Base-by-base conservation (phyloP, 495 filamentous ascomycete genomes). In the Aspergillus wentii region DNA sequence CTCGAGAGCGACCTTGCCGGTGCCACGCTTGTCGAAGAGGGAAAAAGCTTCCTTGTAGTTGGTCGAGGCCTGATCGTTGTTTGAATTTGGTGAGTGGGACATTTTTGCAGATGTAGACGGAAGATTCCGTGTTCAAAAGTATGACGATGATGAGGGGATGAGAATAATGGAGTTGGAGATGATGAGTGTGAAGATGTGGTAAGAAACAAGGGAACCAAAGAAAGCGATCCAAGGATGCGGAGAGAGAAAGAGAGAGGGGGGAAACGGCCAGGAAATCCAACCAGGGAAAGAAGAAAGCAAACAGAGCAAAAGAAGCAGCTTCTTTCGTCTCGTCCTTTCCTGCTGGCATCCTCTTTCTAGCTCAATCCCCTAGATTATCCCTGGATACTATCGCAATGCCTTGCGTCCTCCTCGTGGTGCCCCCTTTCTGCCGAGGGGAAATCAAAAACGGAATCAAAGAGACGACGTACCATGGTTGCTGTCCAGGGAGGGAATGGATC, bases 41-140 rank as follows among this genome's bases (percentile, higher is more conserved):
- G 88, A 87, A 74, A 98, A 98, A 44, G 92, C 92, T 83, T 98
- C 92, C 75, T 96, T 96, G 86, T 97, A 98, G 80, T 98, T 97
- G 61, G 92, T 97, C 38, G 86, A 90, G 70, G 91, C 88, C 90
- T 95, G 80, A 14, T 70, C 64, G 42, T 57, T 23, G 35, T 55
- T 55, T 43, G 55, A 55, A 49, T 56, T 41, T 40, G 52, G 45
- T 43, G 52, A 49, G 30, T 21, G 35, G 17, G 48, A 33, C 51
- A 50, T 50, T 20, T 41, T 56, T 31, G 31, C 28, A 30, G 19
- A 17, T 25, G 22, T 25, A 25, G 22, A 25, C 5, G 22, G 10
- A 10, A 10, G 22, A 25, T 25, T 5, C 5, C 6, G 22, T 25
- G 22, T n/a, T n/a, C n/a, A n/a, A n/a, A 26, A 18, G 36, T 20